Evolutionary conservation across 208 protist genomes (phyloP), one percentile per base, ranked within the genome.

Genomic region (Trypanosoma grayi): DNA sequence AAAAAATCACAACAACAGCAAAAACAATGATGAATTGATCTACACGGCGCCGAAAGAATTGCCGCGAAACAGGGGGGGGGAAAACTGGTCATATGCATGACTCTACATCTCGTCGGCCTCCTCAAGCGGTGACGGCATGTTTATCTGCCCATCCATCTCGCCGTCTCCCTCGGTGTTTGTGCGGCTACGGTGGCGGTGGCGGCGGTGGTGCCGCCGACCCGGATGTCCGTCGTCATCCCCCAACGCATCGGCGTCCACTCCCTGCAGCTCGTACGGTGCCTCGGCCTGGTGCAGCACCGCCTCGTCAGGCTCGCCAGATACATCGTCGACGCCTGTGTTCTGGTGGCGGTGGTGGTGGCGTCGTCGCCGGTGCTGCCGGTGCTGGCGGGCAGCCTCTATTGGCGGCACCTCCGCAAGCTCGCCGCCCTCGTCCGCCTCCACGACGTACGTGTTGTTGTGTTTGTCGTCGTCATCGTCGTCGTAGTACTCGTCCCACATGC

Each of bases 201-300:
- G 41, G 41, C 20, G 40, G 28, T 28, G 40, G 14, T 34, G 55
- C 7, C 11, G 14, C 6, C 16, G 55, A 34, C 18, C 27, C 13
- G 13, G 30, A 5, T 25, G 3, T 16, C 10, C 43, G 9, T 73
- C 70, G 6, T 83, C 79, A 2, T 60, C 66, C 6, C 65, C 65
- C 25, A 2, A 6, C 31, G 22, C 45, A 13, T 45, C 40, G 11
- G 5, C 40, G 9, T 50, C 22, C 5, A 39, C 34, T 11, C 62
- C 40, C 8, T 58, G 52, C 3, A 50, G 37, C 47, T 69, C 20
- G 33, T 47, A 10, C 20, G 24, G 9, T 16, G 27, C 27, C 2
- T 51, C 45, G 5, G 45, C 24, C 14, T n/a, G 22, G 9, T 33
- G 20, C 22, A 51, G 27, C 45, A 51, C 22, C 9, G 9, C 45